Conservation (phyloP, 1,284 basidiomycete genomes). For the Malassezia vespertilionis region DNA sequence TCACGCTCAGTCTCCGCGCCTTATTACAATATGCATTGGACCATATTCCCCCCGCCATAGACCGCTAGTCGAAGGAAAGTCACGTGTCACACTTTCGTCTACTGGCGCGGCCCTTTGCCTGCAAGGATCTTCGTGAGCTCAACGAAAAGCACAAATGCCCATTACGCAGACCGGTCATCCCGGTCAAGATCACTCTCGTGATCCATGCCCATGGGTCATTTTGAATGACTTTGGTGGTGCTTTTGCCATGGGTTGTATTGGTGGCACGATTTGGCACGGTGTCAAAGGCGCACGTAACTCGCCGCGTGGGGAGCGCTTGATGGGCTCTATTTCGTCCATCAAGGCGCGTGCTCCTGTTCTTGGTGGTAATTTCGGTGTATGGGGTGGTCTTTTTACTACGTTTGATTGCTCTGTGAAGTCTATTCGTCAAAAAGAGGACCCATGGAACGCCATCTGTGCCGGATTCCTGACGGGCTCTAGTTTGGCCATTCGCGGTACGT, state of each 20-base stretch:
- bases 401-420: slow-evolving; percentile 98
- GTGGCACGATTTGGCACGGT: slow-evolving; percentile 96
- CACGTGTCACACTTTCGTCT: slow-evolving; percentile 12
- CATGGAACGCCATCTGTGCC: slow-evolving; percentile 97
- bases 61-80: slow-evolving; percentile 1
- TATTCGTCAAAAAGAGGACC: slow-evolving; percentile 89
- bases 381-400: slow-evolving; percentile 68
- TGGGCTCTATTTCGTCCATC: slow-evolving; percentile 88
- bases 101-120: no score
- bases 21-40: slow-evolving; percentile 6
- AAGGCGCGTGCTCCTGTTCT: slow-evolving; percentile 96
- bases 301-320: slow-evolving; percentile 81
- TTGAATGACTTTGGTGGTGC: slow-evolving; percentile 97
- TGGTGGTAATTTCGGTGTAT: slow-evolving; percentile 93
- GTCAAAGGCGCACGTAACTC: slow-evolving; percentile 97
- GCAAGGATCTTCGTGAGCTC: slow-evolving; percentile 2
- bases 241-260: slow-evolving; percentile 78
- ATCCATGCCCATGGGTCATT: slow-evolving; percentile 79
- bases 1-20: slow-evolving; percentile 9
- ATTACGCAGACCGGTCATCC: slow-evolving; percentile 16
- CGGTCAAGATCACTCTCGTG: slow-evolving; percentile 34
- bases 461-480: slow-evolving; percentile 97
- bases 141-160: slow-evolving; percentile 13
- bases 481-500: slow-evolving; percentile 74
- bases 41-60: background rate